Percentiles rank a stretch among this genome's conserved stretches.
Evolutionary conservation across 495 filamentous ascomycete genomes (phyloP).

Genomic region (Penicillium coffeae): DNA sequence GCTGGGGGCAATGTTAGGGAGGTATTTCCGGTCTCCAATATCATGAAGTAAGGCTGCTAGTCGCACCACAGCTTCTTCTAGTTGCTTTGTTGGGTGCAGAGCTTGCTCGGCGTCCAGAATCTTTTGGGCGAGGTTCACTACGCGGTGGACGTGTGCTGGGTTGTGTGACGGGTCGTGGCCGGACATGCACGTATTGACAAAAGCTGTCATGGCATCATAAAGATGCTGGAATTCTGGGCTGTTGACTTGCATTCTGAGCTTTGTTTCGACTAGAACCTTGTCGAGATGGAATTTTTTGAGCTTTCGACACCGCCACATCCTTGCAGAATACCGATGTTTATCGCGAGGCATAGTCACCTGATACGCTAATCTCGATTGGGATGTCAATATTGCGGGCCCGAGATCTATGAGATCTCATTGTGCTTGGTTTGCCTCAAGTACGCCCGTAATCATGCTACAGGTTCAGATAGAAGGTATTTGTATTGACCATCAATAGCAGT

Average conservation of each 20-base stretch:
- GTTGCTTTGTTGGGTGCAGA: conserved; percentile 24
- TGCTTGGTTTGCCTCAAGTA: no score
- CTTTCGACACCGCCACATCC: no score
- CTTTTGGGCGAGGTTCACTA: conserved; percentile 64
- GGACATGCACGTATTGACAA: conserved; percentile 70
- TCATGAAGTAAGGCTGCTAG: conserved; percentile 82
- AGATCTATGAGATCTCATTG: no score
- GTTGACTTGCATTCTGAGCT: conserved; percentile 6
- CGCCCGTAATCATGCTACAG: no score
- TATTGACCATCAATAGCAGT: no score
- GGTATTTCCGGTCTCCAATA: conserved; percentile 82
- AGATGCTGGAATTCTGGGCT: conserved; percentile 29
- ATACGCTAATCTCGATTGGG: neutral
- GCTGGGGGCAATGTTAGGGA: conserved; percentile 17
- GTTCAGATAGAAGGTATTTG: no score
- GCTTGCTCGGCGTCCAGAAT: conserved; percentile 46
- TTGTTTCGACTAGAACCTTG: neutral
- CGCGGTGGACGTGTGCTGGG: conserved; percentile 76
- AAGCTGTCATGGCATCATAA: conserved; percentile 47
- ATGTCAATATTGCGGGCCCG: no score
- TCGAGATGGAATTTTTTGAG: no score
- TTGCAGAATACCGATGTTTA: neutral
- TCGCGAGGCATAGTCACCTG: neutral
- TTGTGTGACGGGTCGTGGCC: conserved; percentile 83
- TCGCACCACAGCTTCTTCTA: conserved; percentile 56